Evolutionary conservation across 2,329 filamentous ascomycete genomes (phyloP).

Genomic region (Pleomassaria siparia): DNA sequence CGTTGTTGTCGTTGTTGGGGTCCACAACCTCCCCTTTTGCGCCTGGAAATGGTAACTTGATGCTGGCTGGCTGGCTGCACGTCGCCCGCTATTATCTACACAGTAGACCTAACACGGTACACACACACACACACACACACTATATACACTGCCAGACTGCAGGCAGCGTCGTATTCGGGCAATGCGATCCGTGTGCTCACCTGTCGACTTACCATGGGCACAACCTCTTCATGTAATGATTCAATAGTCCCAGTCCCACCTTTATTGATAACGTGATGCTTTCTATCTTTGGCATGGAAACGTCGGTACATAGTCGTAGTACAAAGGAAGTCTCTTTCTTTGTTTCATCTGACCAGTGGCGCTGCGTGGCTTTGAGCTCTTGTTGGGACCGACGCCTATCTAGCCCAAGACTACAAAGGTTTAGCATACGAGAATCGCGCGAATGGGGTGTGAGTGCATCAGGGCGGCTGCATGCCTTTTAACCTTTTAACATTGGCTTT

Average conservation of each 20-base stretch:
- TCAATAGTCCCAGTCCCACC: neutral
- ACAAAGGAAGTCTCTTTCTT: no score
- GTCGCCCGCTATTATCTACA: constrained; percentile 7
- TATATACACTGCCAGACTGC: constrained; percentile 8
- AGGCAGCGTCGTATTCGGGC: constrained; percentile 7
- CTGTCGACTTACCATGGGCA: neutral
- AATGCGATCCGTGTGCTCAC: constrained; percentile 4
- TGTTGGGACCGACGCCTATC: neutral
- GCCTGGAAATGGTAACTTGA: neutral
- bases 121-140: no score
- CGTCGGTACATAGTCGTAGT: neutral
- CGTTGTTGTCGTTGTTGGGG: no score
- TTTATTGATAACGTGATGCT: constrained; percentile 10
- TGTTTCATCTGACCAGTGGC: neutral
- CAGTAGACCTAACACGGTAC: no score
- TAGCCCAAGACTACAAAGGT: neutral
- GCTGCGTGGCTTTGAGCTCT: neutral
- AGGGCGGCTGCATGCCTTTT: no score
- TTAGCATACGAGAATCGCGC: neutral
- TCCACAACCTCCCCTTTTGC: no score
- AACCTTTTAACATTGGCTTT: no score
- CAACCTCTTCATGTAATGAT: neutral
- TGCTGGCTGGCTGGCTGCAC: no score
- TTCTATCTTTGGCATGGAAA: constrained; percentile 6
- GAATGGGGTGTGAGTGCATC: neutral